These are phyloP conservation scores for Beauveria brongniartii DNA, from an alignment of 2,329 filamentous ascomycete species.

Conservation along the genomic window DNA sequence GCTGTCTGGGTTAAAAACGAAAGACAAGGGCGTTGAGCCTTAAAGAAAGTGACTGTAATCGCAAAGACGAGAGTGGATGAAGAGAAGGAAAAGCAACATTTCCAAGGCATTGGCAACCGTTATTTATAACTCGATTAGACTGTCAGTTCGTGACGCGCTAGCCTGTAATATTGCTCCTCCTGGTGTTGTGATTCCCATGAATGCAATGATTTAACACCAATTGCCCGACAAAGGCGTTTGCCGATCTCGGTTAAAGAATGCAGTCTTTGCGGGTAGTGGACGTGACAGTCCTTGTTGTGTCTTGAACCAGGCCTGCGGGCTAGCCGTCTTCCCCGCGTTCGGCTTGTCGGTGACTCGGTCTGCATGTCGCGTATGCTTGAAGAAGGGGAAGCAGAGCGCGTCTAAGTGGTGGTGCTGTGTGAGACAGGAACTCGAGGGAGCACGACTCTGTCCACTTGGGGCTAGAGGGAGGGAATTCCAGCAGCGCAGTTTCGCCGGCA, in stretches of 20 bases:
- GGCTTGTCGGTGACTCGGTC: background rate
- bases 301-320: background rate
- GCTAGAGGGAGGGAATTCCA: background rate
- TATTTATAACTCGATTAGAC: slow-evolving; percentile 20
- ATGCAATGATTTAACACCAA: background rate
- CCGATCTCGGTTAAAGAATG: slow-evolving; percentile 3
- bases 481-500: background rate
- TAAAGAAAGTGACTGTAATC: slow-evolving; percentile 23
- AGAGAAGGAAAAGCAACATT: slow-evolving; percentile 2
- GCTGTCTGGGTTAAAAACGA: slow-evolving; percentile 13
- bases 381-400: background rate
- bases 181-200: background rate
- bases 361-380: background rate
- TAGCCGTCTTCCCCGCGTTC: background rate
- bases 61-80: slow-evolving; percentile 20
- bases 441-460: background rate
- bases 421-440: background rate
- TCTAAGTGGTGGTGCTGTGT: slow-evolving; percentile 6
- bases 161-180: background rate
- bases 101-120: slow-evolving; percentile 13
- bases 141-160: background rate
- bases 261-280: background rate
- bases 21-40: slow-evolving; percentile 20
- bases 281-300: slow-evolving; percentile 5
- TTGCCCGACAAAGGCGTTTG: background rate